Conservation (phyloP, 2,329 filamentous ascomycete species). For the Botrytis elliptica region DNA sequence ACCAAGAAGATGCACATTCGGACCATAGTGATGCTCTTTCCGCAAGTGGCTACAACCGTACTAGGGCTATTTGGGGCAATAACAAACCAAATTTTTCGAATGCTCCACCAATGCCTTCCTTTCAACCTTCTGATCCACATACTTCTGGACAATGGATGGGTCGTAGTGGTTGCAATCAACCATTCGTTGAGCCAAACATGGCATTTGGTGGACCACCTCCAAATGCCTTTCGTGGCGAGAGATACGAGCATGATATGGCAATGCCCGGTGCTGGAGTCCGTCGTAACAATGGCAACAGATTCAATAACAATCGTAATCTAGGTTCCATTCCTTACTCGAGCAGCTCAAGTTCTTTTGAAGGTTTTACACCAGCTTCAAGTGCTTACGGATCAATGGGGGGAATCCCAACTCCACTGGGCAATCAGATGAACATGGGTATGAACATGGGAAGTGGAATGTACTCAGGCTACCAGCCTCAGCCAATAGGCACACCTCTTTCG, state of each 20-base stretch:
- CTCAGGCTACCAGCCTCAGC: conserved; percentile 49
- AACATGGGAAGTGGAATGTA: conserved; percentile 32
- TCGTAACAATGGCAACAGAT: conserved; percentile 34
- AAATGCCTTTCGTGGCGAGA: conserved; percentile 35
- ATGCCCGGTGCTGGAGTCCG: conserved; percentile 33
- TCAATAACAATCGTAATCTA: conserved; percentile 34
- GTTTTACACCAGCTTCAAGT: conserved; percentile 35
- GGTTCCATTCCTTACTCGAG: conserved; percentile 35
- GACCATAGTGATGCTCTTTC: conserved; percentile 57
- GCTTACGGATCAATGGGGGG: conserved; percentile 36
- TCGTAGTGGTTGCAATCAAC: conserved; percentile 38
- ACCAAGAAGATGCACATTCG: conserved; percentile 53
- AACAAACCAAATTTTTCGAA: conserved; percentile 43
- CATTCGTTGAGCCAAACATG: conserved; percentile 36
- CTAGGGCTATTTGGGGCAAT: conserved; percentile 56
- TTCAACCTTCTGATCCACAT: conserved; percentile 39
- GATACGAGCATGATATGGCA: conserved; percentile 36
- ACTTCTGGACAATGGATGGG: conserved; percentile 50
- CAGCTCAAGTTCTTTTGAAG: conserved; percentile 40
- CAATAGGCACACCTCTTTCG: conserved; percentile 65
- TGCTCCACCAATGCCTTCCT: conserved; percentile 26
- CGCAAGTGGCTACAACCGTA: conserved; percentile 51
- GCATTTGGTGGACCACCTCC: conserved; percentile 32
- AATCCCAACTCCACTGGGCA: conserved; percentile 28
- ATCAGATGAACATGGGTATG: conserved; percentile 29